phyloP scores from a whole-genome alignment of 805 yeast genomes.

The Wickerhamomyces chaumierensis region DNA sequence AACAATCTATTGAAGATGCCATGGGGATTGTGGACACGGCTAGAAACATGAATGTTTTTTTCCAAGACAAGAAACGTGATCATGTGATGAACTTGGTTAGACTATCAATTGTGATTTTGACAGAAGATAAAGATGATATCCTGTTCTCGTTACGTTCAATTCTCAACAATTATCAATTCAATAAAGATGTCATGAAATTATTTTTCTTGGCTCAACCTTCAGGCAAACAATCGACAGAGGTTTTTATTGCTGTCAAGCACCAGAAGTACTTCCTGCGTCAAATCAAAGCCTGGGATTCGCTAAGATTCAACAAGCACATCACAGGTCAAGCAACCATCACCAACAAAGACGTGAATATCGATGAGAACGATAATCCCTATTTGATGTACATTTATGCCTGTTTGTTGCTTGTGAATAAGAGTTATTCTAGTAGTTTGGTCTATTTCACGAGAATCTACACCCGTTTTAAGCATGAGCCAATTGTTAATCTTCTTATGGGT shows the following conservation, averaged over 20 bases:
- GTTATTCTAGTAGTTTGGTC: constrained; percentile 73
- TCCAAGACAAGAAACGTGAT: constrained; percentile 49
- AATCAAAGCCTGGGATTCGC: constrained; percentile 76
- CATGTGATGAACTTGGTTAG: constrained; percentile 53
- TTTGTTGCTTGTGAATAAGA: constrained; percentile 67
- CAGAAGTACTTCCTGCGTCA: constrained; percentile 88
- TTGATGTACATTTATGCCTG: constrained; percentile 72
- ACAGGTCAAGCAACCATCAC: constrained; percentile 72
- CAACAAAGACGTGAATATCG: constrained; percentile 35
- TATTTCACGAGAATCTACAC: constrained; percentile 65
- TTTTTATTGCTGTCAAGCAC: constrained; percentile 66
- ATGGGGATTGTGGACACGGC: constrained; percentile 63
- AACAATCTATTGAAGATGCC: constrained; percentile 46
- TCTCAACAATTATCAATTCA: constrained; percentile 63
- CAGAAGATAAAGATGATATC: constrained; percentile 42
- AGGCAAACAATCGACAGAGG: constrained; percentile 46
- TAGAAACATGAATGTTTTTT: constrained; percentile 66
- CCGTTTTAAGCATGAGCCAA: constrained; percentile 63
- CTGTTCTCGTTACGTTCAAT: constrained; percentile 51
- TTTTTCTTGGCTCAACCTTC: constrained; percentile 58
- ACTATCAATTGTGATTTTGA: constrained; percentile 42
- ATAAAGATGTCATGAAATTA: constrained; percentile 52
- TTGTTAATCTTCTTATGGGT: constrained; percentile 65
- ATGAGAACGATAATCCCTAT: constrained; percentile 47
- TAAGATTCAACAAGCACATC: constrained; percentile 40